Base-by-base conservation (phyloP, 75 land plant species). In the Pseudotsuga menziesii region DNA sequence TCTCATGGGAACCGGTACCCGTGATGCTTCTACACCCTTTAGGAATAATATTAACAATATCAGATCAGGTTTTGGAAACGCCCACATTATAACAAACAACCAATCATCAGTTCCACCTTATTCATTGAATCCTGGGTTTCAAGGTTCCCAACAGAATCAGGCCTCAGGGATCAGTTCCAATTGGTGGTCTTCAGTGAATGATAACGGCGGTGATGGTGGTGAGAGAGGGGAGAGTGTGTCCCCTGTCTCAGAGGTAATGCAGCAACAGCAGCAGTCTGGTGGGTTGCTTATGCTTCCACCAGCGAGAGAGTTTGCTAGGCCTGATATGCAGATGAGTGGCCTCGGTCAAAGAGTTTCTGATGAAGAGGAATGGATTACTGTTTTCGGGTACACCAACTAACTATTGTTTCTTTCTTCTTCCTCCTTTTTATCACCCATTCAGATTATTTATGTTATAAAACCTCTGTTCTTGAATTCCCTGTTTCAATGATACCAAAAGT, bases 301-400 rank as follows among this genome's bases (percentile, higher is more conserved):
- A 2, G 89, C 94, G 0, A 83, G 91, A 75, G 97, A 96, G 77
- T 84, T 96, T 69, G 92, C 88, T 2, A 91, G 99, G 64, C 96
- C 97, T 0, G 97, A 91, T 77, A 35, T 84, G 58, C 83, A 86
- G 78, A 87, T 82, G 57, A 84, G 77, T 75, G 75, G 73, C 55
- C 61, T 77, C 22, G 61, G 78, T 69, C 52, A 64, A 19, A 90
- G 88, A 61, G 80, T 61, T 32, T 66, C 81, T 3, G 89, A 86
- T 69, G 91, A 88, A 73, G 97, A 94, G 72, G 92, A 91, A 77
- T 96, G 98, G 98, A 94, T 96, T 56, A 96, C 98, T 48, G 92
- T 94, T 57, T 96, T 84, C 80, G 98, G 98, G 98, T 96, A 93
- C 39, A 48, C 54, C 12, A 2, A 48, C 54, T 48, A 9, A 48